Evolutionary conservation across 2,329 filamentous ascomycete genomes (phyloP).

Genomic region (Phyllachora maydis): DNA sequence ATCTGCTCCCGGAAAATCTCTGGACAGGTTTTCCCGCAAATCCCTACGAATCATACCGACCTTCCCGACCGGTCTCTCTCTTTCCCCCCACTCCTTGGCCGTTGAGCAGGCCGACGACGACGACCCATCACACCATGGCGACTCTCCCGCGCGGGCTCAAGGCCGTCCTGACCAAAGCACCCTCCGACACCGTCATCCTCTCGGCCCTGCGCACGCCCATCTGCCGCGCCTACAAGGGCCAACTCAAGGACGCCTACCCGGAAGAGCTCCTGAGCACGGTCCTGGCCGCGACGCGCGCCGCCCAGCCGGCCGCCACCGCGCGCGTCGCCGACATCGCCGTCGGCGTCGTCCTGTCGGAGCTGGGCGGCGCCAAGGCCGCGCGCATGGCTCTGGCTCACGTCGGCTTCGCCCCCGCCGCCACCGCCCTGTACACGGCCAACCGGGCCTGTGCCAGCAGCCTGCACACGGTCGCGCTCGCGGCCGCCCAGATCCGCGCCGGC

Average conservation of each 20-base stretch:
- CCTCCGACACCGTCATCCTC: constrained; percentile 71
- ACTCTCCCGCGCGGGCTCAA: constrained; percentile 43
- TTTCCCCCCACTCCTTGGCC: no score
- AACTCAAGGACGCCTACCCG: constrained; percentile 72
- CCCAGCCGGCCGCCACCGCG: constrained; percentile 49
- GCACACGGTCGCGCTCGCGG: constrained; percentile 54
- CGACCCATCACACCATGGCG: no score
- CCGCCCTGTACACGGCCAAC: constrained; percentile 72
- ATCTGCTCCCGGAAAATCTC: no score
- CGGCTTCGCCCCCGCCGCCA: constrained; percentile 50
- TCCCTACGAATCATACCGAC: no score
- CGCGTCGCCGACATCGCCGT: constrained; percentile 65
- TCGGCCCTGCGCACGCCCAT: constrained; percentile 80
- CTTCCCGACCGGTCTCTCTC: no score
- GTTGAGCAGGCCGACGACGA: no score
- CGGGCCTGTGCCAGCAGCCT: constrained; percentile 67
- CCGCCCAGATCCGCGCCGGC: constrained; percentile 55
- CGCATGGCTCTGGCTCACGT: constrained; percentile 81
- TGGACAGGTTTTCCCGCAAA: no score
- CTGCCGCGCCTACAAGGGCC: constrained; percentile 64
- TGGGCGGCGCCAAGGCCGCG: constrained; percentile 76
- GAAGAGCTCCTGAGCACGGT: constrained; percentile 65
- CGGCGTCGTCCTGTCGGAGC: constrained; percentile 76
- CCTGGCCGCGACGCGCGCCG: constrained; percentile 45
- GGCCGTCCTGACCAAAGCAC: constrained; percentile 57